These are phyloP conservation scores for Ascochyta viciae-villosae DNA, from an alignment of 2,329 filamentous ascomycete genomes.

Conservation along the genomic window DNA sequence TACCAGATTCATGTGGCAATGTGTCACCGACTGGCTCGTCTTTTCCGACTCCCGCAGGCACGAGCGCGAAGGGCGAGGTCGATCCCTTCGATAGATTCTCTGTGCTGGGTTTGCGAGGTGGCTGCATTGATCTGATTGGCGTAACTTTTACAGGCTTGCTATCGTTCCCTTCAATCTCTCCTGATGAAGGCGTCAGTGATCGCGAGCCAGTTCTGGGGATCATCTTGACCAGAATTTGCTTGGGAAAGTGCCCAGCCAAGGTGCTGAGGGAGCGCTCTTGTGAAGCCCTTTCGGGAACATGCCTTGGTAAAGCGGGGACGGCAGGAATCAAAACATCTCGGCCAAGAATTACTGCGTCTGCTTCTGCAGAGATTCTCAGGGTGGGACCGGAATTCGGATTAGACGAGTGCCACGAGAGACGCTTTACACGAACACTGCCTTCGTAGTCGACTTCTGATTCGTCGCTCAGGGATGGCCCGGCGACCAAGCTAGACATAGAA, in stretches of 20 bases:
- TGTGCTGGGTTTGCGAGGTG: constrained; percentile 21
- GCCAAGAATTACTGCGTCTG: constrained; percentile 34
- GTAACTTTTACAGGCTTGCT: constrained; percentile 14
- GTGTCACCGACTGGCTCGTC: too few relatives aligned
- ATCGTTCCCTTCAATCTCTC: neutral
- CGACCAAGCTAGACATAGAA: constrained; percentile 14
- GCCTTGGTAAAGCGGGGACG: constrained; percentile 15
- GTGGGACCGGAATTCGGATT: constrained; percentile 24
- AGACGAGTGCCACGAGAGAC: constrained; percentile 27
- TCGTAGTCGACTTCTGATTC: constrained; percentile 6
- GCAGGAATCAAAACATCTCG: constrained; percentile 10
- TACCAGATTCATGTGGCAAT: neutral
- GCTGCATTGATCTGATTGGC: constrained; percentile 35
- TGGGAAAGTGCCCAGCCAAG: constrained; percentile 19
- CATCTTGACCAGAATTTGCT: constrained; percentile 16
- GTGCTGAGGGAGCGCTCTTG: constrained; percentile 17
- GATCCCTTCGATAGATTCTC: neutral
- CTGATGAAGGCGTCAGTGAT: constrained; percentile 13
- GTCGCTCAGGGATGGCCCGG: constrained; percentile 13
- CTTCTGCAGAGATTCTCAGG: constrained; percentile 34
- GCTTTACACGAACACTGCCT: constrained; percentile 26
- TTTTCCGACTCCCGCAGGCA: neutral
- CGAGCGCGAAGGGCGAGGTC: neutral
- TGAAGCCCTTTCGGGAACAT: neutral
- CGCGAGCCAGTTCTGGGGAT: constrained; percentile 13